Evolutionary conservation across 2,329 filamentous ascomycete species (phyloP), one percentile per base, ranked within the genome.

Genomic region (Aspergillus phoenicis): DNA sequence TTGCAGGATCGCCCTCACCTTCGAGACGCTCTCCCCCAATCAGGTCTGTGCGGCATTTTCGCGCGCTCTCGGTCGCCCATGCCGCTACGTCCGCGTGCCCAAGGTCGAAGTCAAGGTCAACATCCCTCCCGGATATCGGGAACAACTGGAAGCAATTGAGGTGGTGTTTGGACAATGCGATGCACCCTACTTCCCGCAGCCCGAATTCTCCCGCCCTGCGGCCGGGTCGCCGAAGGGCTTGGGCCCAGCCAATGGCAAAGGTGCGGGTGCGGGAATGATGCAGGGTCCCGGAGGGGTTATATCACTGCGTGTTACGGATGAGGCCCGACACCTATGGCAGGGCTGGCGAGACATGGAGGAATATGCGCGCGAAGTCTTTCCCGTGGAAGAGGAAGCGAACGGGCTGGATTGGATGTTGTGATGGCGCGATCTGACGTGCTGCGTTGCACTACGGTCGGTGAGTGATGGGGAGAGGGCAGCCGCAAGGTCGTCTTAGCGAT

Each of bases 341-440:
- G 95, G 93, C 4, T 92, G 92, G 67, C 85, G 95, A 58, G 91
- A 91, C 30, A 85, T 98, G 68, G 93, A 97, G 73, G 95, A 98
- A 77, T 99, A 98, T 75, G 94, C 94, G 1, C 85, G 91, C 52
- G 95, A 98, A 75, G 93, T 96, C 28, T 98, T 98, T 70, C 91
- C 92, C 0, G 84, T 97, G 11, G 95, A 99, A 76, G 95, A 99
- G 78, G 90, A 93, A 68, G 92, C 93, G 33, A 98, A 98, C 74
- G 94, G 94, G 5, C 80, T 95, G 71, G 91, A 90, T 15, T 99
- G 95, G 95, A 98, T 97, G 94, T 65, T 79, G 56, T 79, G 62
- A 71, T 64, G 61, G 64, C 30, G 45, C 56, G 52, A 47, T 58
- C 52, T 58, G 48, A 26, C 48, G 20, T 24, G 38, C 57, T 66